Conservation (phyloP, 2,329 filamentous ascomycete species). For the Fusarium proliferatum region DNA sequence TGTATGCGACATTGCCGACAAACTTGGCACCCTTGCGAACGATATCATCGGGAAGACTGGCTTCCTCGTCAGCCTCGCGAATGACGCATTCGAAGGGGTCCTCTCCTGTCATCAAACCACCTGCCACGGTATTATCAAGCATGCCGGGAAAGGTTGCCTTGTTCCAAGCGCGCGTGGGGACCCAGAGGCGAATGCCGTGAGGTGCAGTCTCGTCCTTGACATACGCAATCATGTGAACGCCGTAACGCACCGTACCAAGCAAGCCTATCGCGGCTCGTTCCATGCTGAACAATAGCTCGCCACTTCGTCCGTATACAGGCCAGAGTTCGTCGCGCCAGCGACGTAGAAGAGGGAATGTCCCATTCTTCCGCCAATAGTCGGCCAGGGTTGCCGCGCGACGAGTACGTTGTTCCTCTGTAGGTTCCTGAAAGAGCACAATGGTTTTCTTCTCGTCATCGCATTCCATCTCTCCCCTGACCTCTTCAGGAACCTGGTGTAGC, state of each 20-base stretch:
- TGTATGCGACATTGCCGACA: conserved; percentile 83
- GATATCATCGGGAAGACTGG: conserved; percentile 76
- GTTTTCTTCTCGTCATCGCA: conserved; percentile 70
- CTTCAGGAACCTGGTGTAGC: conserved; percentile 59
- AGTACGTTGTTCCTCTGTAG: conserved; percentile 72
- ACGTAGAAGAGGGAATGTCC: conserved; percentile 77
- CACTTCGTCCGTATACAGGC: conserved; percentile 76
- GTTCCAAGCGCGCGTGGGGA: conserved; percentile 77
- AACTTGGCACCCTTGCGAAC: conserved; percentile 70
- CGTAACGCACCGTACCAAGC: conserved; percentile 81
- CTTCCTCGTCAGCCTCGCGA: conserved; percentile 90
- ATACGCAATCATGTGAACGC: conserved; percentile 84
- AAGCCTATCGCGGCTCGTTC: conserved; percentile 81
- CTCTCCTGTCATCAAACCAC: conserved; percentile 82
- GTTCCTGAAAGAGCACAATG: conserved; percentile 70
- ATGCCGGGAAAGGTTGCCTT: conserved; percentile 94
- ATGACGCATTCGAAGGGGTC: conserved; percentile 83
- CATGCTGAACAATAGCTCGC: conserved; percentile 75
- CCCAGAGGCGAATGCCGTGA: conserved; percentile 81
- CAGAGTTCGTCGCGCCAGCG: conserved; percentile 87
- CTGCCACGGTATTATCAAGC: conserved; percentile 93
- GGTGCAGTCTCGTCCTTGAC: conserved; percentile 56
- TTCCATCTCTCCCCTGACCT: conserved; percentile 67
- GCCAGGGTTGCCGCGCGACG: conserved; percentile 66
- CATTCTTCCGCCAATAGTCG: conserved; percentile 74